phyloP scores from a whole-genome alignment of 2,329 filamentous ascomycete genomes.

The Plectosphaerella cucumerina region DNA sequence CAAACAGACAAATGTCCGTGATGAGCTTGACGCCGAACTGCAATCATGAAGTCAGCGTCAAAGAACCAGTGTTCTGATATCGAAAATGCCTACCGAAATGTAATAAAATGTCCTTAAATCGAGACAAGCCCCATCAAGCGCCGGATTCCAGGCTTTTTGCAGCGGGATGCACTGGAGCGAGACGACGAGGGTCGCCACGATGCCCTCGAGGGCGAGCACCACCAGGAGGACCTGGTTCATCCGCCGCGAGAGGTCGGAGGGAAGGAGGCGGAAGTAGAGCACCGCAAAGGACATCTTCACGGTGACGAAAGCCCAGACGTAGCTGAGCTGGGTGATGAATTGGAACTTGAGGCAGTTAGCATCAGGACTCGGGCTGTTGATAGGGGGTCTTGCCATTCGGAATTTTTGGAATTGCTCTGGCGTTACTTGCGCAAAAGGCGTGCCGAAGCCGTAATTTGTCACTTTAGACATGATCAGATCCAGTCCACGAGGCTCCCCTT shows the following conservation, averaged over 20 bases:
- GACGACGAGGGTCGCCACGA: slow-evolving; percentile 10
- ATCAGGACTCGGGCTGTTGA: neutral
- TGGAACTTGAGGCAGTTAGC: slow-evolving; percentile 2
- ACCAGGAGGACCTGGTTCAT: slow-evolving; percentile 11
- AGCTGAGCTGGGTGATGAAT: slow-evolving; percentile 12
- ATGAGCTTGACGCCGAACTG: slow-evolving; percentile 28
- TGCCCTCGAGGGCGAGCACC: slow-evolving; percentile 9
- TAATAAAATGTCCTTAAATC: slow-evolving; percentile 23
- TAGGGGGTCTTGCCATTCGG: slow-evolving; percentile 1
- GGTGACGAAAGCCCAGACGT: slow-evolving; percentile 13
- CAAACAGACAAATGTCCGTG: slow-evolving; percentile 30
- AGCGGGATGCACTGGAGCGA: slow-evolving; percentile 13
- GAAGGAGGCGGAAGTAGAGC: slow-evolving; percentile 11
- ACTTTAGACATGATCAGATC: slow-evolving; percentile 4
- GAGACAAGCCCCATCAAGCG: slow-evolving; percentile 9
- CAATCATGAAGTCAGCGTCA: neutral
- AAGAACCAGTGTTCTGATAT: too few species aligned
- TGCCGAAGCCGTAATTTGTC: slow-evolving; percentile 11
- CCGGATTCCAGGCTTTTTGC: slow-evolving; percentile 11
- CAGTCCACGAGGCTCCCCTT: too few species aligned
- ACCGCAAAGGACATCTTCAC: slow-evolving; percentile 13
- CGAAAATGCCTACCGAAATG: slow-evolving; percentile 1
- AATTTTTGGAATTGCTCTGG: slow-evolving; percentile 7
- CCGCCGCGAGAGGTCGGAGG: slow-evolving; percentile 7
- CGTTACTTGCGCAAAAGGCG: slow-evolving; percentile 9